Conservation (phyloP, 371 early-diverging fungal genomes). For the Syncephalastrum sp. region DNA sequence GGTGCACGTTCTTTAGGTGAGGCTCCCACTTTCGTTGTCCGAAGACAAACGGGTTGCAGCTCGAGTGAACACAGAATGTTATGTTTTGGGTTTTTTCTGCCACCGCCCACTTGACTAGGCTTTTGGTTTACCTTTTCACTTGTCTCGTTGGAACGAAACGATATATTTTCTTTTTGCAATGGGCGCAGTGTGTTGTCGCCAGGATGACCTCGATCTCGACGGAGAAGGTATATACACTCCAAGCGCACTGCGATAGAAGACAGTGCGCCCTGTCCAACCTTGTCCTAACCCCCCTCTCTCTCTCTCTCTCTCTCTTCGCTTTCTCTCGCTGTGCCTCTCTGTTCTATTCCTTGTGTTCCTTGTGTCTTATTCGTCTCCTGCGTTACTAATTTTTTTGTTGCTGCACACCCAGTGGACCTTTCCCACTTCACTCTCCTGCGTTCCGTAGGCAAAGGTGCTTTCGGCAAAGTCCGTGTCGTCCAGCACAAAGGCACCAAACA, state of each 20-base stretch:
- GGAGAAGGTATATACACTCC: constrained; percentile 33
- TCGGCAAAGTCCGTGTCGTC: constrained; percentile 79
- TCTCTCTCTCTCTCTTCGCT: too few relatives aligned
- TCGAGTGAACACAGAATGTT: too few relatives aligned
- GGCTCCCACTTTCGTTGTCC: too few relatives aligned
- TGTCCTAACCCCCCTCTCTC: neutral
- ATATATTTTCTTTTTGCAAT: constrained; percentile 9
- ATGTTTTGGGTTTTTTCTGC: too few relatives aligned
- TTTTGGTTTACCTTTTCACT: too few relatives aligned
- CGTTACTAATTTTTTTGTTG: too few relatives aligned
- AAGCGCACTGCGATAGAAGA: neutral
- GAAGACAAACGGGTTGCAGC: too few relatives aligned
- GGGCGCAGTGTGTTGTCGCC: constrained; percentile 45
- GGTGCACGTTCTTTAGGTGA: too few relatives aligned
- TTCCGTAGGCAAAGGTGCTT: constrained; percentile 70
- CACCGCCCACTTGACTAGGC: too few relatives aligned
- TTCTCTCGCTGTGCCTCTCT: neutral
- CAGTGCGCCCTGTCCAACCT: neutral
- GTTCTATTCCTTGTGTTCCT: neutral
- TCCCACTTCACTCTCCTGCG: constrained; percentile 65
- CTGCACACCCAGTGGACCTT: constrained; percentile 46
- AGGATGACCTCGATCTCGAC: constrained; percentile 38
- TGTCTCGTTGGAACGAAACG: too few relatives aligned
- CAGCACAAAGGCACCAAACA: constrained; percentile 69
- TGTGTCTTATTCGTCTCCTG: neutral